Percentiles rank a stretch among this genome's conserved stretches.
Evolutionary conservation across 805 yeast species (phyloP).

Genomic region (Metschnikowia noctiluminum): DNA sequence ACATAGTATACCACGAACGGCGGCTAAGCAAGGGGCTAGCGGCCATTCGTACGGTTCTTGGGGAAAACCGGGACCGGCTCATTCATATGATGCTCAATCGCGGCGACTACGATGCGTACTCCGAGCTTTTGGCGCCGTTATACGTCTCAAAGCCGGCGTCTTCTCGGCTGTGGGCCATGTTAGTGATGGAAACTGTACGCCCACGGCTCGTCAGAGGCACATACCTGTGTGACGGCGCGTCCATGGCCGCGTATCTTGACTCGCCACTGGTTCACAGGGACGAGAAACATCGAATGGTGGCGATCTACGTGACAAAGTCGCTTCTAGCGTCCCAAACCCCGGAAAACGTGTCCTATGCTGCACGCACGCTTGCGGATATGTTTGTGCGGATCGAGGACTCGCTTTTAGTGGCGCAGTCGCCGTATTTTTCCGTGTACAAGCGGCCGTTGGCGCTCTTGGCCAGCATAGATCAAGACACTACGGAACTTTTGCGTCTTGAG

Average conservation of each 20-base stretch:
- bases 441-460: slow-evolving; percentile 3
- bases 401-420: background rate
- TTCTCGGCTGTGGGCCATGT: slow-evolving; percentile 8
- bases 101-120: slow-evolving; percentile 23
- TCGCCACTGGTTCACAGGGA: slow-evolving; percentile 10
- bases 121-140: slow-evolving; percentile 7
- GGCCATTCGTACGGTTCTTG: slow-evolving; percentile 10
- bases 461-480: background rate
- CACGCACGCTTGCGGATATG: background rate
- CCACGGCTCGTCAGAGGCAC: background rate
- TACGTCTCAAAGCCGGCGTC: slow-evolving; percentile 15
- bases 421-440: slow-evolving; percentile 1
- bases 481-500: background rate
- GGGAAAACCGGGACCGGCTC: slow-evolving; percentile 20
- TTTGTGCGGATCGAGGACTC: slow-evolving; percentile 3
- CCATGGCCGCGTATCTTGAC: slow-evolving; percentile 14
- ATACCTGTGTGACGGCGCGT: background rate
- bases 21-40: background rate
- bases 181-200: slow-evolving; percentile 23
- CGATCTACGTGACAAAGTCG: slow-evolving; percentile 17
- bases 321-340: slow-evolving; percentile 8
- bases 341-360: background rate
- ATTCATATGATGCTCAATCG: slow-evolving; percentile 28
- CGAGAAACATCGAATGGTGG: slow-evolving; percentile 21
- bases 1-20: slow-evolving; percentile 15